Percentiles rank a stretch among this genome's conserved stretches.
Conservation (phyloP, 2,329 filamentous ascomycete species). For the Cladobotryum mycophilum region DNA sequence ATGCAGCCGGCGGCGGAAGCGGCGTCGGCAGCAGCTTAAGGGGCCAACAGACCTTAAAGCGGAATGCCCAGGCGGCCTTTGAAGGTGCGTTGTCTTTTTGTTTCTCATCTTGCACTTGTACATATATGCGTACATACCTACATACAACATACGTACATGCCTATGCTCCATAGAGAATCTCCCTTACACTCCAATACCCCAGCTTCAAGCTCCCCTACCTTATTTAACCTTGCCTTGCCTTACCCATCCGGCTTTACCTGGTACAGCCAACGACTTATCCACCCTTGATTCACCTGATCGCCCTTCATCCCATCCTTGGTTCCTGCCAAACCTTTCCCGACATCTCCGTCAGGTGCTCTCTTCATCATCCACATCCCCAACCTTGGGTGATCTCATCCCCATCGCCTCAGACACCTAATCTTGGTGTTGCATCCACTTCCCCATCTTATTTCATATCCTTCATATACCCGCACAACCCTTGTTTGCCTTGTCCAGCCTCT, state of each 20-base stretch:
- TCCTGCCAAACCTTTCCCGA: no score
- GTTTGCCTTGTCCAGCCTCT: not conserved
- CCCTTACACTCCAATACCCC: not conserved
- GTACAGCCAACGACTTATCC: no score
- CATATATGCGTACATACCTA: not conserved
- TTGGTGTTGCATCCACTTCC: no score
- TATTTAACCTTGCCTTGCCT: no score
- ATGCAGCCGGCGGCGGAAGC: constrained; percentile 30
- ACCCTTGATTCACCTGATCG: no score
- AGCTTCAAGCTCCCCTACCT: not conserved
- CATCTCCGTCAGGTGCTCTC: not conserved
- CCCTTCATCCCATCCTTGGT: no score
- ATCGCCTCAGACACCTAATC: not conserved
- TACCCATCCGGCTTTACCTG: no score
- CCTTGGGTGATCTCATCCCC: not conserved
- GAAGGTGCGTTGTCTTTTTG: constrained; percentile 42
- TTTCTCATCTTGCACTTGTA: constrained; percentile 1
- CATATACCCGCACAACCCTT: not conserved
- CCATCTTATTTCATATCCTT: no score
- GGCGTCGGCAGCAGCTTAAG: constrained; percentile 16
- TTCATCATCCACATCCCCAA: not conserved
- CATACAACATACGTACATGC: not conserved
- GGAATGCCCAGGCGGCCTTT: constrained; percentile 55
- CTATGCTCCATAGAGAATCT: not conserved
- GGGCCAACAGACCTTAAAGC: constrained; percentile 43